Evolutionary conservation across 164 flowering plant species (phyloP), one percentile per base, ranked within the genome.

Genomic region (Amborella trichopoda): DNA sequence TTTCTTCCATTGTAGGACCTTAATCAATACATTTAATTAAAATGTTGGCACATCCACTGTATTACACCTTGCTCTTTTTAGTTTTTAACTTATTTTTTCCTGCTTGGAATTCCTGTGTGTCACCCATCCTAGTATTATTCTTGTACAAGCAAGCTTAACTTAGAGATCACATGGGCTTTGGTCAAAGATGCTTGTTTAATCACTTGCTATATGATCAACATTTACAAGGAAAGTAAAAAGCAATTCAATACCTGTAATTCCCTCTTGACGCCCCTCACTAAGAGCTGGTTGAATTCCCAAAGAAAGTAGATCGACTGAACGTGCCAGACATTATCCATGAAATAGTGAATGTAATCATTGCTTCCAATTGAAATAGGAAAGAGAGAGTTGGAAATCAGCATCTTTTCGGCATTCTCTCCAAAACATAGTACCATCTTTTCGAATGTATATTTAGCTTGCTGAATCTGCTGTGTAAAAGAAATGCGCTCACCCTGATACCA

Each of bases 321-420:
- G 34, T 61, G 50, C 0, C 94, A 90, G 4, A 66, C 70, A 52
- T 90, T 83, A 2, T 59, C 75, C 42, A 86, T 70, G 46, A 83
- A 81, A 72, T 76, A 86, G 64, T 90, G 95, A 58, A 90, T 90
- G 44, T 67, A 90, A 2, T 14, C 91, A 44, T 86, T 90, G 62
- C 73, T 70, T 8, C 98, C 95, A 28, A 90, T 72, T 0, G 98
- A 90, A 26, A 90, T 50, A 57, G 83, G 83, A 48, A 86, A 68
- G 6, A 86, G 62, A 1, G 98, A 81, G 17, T 61, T 66, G 2
- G 91, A 77, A 56, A 83, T 70, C 42, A 69, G 68, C 49, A 68
- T 54, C 17, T 49, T 40, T 25, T 91, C 77, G 32, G 55, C 70
- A 28, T 63, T 66, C 68, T 81, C 91, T 11, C 98, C 98, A 67